Conservation (phyloP, 1,139 yeast genomes). For the Debaryomyces singareniensis region DNA sequence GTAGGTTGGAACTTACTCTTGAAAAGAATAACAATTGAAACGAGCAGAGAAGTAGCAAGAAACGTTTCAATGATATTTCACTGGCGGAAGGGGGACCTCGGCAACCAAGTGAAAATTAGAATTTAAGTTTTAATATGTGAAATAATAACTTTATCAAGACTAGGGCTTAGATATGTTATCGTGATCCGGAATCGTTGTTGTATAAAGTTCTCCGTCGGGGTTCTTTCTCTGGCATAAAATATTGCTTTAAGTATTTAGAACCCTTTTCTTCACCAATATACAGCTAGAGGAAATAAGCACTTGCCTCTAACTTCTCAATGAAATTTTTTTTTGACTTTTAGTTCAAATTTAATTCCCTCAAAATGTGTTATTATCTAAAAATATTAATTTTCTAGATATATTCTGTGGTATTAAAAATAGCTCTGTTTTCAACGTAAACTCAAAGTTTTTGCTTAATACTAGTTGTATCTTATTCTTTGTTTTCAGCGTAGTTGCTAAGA, state of each 20-base stretch:
- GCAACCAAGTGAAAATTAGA: conserved; percentile 23
- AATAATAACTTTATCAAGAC: conserved; percentile 1
- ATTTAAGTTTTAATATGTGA: conserved; percentile 1
- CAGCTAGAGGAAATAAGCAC: too few relatives aligned
- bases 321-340: too few relatives aligned
- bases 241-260: too few relatives aligned
- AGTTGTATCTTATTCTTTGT: too few relatives aligned
- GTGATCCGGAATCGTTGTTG: conserved; percentile 34
- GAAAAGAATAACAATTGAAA: conserved; percentile 21
- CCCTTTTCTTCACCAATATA: too few relatives aligned
- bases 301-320: too few relatives aligned
- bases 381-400: too few relatives aligned
- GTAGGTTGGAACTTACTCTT: conserved; percentile 44
- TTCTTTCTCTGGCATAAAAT: conserved; percentile 36
- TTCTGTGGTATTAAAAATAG: neutral
- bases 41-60: conserved; percentile 49
- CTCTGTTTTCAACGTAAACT: too few relatives aligned
- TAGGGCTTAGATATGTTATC: conserved; percentile 26
- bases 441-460: too few relatives aligned
- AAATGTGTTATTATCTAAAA: too few relatives aligned
- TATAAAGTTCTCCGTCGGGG: conserved; percentile 30
- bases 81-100: conserved; percentile 21
- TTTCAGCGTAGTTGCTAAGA: too few relatives aligned
- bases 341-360: too few relatives aligned
- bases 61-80: conserved; percentile 31